Evolutionary conservation across 768 basidiomycete genomes (phyloP), one percentile per base, ranked within the genome.

Genomic region (Leccinum ochraceum): DNA sequence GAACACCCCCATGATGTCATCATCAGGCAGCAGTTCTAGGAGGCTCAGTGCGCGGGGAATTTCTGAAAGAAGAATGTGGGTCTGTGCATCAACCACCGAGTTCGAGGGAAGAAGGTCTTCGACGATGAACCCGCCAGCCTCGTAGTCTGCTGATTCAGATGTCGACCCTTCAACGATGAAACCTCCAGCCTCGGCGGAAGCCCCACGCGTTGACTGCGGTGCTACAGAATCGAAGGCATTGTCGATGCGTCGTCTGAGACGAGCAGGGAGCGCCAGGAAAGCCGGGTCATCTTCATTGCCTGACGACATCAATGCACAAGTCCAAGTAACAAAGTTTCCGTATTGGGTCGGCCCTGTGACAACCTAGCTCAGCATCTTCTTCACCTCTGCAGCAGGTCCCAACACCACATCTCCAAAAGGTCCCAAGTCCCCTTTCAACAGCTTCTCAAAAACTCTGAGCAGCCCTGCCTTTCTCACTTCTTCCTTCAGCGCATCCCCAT

Each of bases 1-100:
- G 72, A 94, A 91, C 2, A 92, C 87, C 2, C 79, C 69, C 4
- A 94, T 79, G 11, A 92, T 79, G 56, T 90, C 83, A 67, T 94
- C 91, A 69, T 92, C 86, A 26, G 87, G 80, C 9, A 84, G 83
- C 8, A 93, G 77, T 62, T 87, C 84, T 20, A 94, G 79, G 17
- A 76, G 66, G 63, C 81, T 81, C 2, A 94, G 81, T 11, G 89
- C 90, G 11, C 72, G 61, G 3, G 90, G 86, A 48, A 93, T 77
- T 22, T 78, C 72, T 13, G 81, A 79, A 32, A 93, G 67, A 0
- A 82, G 79, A 22, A 92, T 85, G 37, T 78, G 56, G 48, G 64
- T 52, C 11, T 56, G 54, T 30, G 55, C 60, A n/a, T 28, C 39
- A 20, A 53, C 17, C 16, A 54, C n/a, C 16, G 66, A 61, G 17